Evolutionary conservation across 1,139 yeast genomes (phyloP).

Genomic region (Taphrina communis): DNA sequence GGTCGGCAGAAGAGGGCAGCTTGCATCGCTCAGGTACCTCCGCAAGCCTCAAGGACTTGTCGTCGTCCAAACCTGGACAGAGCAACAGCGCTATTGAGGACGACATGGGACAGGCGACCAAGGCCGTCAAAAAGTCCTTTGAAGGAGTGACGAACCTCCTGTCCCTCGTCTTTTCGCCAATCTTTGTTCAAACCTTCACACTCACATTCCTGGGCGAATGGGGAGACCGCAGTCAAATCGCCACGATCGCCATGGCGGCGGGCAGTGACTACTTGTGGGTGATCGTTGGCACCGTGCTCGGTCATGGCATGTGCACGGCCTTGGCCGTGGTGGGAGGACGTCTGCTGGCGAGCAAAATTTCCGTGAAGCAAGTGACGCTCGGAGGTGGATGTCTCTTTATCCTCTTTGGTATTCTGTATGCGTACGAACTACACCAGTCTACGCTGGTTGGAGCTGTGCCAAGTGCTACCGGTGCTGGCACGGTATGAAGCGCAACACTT

Average conservation of each 20-base stretch:
- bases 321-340: conserved; percentile 96
- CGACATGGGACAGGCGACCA: conserved; percentile 39
- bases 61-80: not conserved
- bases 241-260: conserved; percentile 98
- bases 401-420: conserved; percentile 78
- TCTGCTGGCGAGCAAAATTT: conserved; percentile 82
- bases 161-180: conserved; percentile 74
- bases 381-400: conserved; percentile 90
- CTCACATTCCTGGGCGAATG: conserved; percentile 98
- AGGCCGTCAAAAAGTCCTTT: conserved; percentile 43
- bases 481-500: not conserved
- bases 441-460: not conserved
- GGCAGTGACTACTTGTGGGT: conserved; percentile 92
- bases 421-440: conserved; percentile 57
- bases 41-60: not conserved
- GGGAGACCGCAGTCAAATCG: conserved; percentile 98
- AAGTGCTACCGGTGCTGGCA: not conserved
- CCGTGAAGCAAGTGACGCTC: conserved; percentile 88
- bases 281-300: conserved; percentile 84
- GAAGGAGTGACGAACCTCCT: conserved; percentile 61
- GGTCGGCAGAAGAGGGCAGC: conserved; percentile 48
- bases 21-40: conserved; percentile 35
- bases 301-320: conserved; percentile 88
- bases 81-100: not conserved
- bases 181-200: conserved; percentile 91